These are phyloP conservation scores for Bathelium albidoporum DNA, from an alignment of 495 filamentous ascomycete species.

Conservation along the genomic window DNA sequence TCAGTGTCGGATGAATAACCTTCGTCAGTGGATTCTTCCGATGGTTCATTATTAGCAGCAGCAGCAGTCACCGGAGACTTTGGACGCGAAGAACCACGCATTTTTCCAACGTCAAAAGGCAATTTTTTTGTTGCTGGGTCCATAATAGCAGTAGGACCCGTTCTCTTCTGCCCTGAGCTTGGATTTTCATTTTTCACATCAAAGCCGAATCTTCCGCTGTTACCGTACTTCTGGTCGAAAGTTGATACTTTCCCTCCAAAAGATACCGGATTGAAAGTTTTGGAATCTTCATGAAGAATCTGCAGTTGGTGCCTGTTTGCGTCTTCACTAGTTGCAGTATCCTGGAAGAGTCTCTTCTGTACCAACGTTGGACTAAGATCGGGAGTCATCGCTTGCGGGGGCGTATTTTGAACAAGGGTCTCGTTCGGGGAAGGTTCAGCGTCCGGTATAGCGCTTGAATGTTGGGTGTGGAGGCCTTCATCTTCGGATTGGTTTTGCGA, in stretches of 20 bases:
- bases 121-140: background rate
- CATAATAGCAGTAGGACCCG: background rate
- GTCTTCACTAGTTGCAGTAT: background rate
- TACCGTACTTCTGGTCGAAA: conserved; percentile 6
- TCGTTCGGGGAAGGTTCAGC: background rate
- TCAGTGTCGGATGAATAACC: background rate
- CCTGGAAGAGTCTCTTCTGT: background rate
- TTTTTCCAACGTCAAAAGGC: background rate
- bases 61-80: background rate
- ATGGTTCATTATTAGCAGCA: background rate
- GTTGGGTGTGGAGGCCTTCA: background rate
- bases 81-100: background rate
- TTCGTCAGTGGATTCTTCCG: background rate
- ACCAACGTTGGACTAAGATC: background rate
- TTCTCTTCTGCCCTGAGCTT: background rate
- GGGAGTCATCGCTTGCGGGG: background rate
- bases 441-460: background rate
- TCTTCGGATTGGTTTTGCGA: background rate
- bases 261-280: background rate
- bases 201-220: conserved; percentile 1
- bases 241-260: background rate
- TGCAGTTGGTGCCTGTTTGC: background rate
- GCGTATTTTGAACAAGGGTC: background rate
- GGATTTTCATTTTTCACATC: background rate
- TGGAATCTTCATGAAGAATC: background rate